Conservation (phyloP, 164 flowering plant genomes). For the Akebia trifoliata region DNA sequence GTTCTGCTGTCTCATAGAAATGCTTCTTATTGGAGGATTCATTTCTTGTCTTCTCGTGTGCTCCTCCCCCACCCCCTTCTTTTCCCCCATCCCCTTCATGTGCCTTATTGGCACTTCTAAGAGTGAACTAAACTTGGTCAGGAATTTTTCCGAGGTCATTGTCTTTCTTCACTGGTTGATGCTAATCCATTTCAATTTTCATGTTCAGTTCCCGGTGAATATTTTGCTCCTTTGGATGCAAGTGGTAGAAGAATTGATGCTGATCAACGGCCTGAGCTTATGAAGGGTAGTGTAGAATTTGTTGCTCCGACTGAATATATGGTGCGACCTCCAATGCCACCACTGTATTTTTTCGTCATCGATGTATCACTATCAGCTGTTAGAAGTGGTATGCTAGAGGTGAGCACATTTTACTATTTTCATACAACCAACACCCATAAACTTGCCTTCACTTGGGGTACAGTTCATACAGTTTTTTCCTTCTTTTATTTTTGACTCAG, state of each 20-base stretch:
- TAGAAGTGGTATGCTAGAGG: conserved; percentile 97
- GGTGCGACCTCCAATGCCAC: conserved; percentile 99
- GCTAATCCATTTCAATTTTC: conserved; percentile 17
- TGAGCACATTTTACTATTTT: conserved; percentile 29
- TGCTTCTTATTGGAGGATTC: too few species aligned
- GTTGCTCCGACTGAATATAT: conserved; percentile 98
- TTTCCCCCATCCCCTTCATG: too few species aligned
- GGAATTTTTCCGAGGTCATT: too few species aligned
- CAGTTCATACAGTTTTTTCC: too few species aligned
- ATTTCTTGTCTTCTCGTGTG: too few species aligned
- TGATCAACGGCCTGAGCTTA: conserved; percentile 89
- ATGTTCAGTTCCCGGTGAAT: conserved; percentile 79
- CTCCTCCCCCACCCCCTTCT: too few species aligned
- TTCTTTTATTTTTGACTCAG: too few species aligned
- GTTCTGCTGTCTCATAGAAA: too few species aligned
- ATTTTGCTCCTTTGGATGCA: conserved; percentile 80
- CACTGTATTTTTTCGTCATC: conserved; percentile 88
- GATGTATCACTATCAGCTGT: conserved; percentile 88
- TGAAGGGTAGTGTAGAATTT: conserved; percentile 89
- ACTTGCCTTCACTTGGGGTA: too few species aligned
- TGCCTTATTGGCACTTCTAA: too few species aligned
- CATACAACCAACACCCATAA: background rate
- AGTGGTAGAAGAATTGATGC: conserved; percentile 77
- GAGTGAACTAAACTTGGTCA: too few species aligned
- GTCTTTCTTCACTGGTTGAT: background rate